These are phyloP conservation scores for Malassezia dermatis DNA, from an alignment of 1,284 basidiomycete genomes.

Conservation along the genomic window DNA sequence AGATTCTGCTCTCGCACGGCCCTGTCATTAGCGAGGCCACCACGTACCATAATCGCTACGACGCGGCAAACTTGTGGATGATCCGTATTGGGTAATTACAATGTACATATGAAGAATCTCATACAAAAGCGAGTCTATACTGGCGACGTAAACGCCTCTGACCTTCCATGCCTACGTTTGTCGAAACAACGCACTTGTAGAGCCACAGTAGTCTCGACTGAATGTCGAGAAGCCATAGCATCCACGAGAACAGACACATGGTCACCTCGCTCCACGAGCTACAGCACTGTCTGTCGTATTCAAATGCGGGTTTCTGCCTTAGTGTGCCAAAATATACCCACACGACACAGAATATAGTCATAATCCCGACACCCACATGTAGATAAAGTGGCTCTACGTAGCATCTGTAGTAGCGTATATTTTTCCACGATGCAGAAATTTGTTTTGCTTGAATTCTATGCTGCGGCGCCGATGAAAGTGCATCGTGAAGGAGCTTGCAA, in stretches of 20 bases:
- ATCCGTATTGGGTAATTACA: neutral
- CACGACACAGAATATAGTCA: slow-evolving; percentile 5
- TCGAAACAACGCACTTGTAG: neutral
- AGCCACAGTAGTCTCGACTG: neutral
- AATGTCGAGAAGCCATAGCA: neutral
- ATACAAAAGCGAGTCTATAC: slow-evolving; percentile 5
- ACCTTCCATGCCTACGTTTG: neutral
- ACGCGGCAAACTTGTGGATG: neutral
- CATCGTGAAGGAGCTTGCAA: neutral
- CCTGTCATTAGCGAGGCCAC: neutral
- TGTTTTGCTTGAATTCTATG: neutral
- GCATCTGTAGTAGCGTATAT: neutral
- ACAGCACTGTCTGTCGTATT: slow-evolving; percentile 1
- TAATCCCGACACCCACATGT: neutral
- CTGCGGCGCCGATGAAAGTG: neutral
- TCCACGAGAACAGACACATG: neutral
- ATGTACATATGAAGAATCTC: neutral
- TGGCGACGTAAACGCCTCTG: neutral
- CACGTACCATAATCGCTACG: neutral
- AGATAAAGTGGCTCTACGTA: neutral
- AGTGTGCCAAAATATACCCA: neutral
- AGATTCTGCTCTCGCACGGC: neutral
- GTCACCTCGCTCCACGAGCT: neutral
- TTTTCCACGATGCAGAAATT: neutral
- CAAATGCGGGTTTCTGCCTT: slow-evolving; percentile 5